A percentile compares a stretch with the other conserved stretches of the same genome.
These are phyloP conservation scores for Diaporthe amygdali DNA, from an alignment of 2,329 filamentous ascomycete genomes.

Conservation along the genomic window DNA sequence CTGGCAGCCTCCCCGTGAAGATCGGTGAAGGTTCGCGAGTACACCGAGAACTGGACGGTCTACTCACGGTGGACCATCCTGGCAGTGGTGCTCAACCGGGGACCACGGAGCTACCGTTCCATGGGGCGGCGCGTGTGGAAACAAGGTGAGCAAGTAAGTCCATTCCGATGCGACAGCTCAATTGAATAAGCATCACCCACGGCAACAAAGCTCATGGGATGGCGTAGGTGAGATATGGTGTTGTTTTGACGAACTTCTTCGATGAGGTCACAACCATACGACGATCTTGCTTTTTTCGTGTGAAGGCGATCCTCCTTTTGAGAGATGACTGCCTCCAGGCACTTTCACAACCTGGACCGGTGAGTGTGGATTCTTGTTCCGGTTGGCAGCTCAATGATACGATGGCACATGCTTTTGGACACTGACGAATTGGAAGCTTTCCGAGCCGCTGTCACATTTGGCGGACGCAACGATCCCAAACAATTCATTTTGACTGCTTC, in stretches of 20 bases:
- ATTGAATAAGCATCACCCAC: not conserved
- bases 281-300: not conserved
- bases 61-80: not conserved
- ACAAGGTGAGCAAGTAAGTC: not conserved
- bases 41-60: not conserved
- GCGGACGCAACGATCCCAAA: constrained; percentile 2
- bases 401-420: constrained; percentile 2
- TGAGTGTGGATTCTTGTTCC: constrained; percentile 6
- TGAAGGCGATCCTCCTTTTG: not conserved
- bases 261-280: constrained; percentile 17
- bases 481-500: constrained; percentile 5
- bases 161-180: not conserved
- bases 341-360: not conserved
- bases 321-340: not conserved
- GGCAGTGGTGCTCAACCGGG: not conserved
- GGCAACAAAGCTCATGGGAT: not conserved
- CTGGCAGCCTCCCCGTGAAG: not conserved
- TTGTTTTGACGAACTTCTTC: not conserved
- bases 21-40: not conserved
- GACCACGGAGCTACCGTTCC: not conserved
- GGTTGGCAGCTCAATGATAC: constrained; percentile 17
- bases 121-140: constrained; percentile 1
- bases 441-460: constrained; percentile 18
- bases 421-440: constrained; percentile 19
- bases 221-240: not conserved